These are phyloP conservation scores for Lactifluus pinguis DNA, from an alignment of 768 basidiomycete species.

Conservation along the genomic window DNA sequence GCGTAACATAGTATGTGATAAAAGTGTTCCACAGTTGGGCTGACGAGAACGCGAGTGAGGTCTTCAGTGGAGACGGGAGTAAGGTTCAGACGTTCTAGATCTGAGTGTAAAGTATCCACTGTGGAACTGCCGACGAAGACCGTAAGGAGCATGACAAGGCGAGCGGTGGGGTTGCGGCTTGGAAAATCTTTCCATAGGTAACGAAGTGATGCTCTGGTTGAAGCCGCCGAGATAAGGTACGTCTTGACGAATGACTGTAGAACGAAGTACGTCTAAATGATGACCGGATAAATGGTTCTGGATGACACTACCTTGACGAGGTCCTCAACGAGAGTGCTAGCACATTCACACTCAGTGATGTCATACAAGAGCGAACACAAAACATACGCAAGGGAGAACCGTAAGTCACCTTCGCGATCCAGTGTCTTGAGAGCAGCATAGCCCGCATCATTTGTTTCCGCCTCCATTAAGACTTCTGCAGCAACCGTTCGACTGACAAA, in stretches of 20 bases:
- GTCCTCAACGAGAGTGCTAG: conserved; percentile 48
- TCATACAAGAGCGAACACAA: neutral
- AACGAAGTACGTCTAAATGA: neutral
- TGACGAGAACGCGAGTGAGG: conserved; percentile 52
- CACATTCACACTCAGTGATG: neutral
- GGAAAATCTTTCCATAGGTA: conserved; percentile 63
- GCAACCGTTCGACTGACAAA: conserved; percentile 78
- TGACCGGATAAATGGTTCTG: neutral
- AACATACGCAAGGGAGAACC: conserved; percentile 59
- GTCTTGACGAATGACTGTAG: conserved; percentile 59
- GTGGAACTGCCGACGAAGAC: conserved; percentile 38
- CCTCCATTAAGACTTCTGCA: conserved; percentile 76
- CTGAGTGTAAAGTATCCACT: conserved; percentile 27
- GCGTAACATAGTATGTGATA: conserved; percentile 40
- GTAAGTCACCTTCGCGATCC: conserved; percentile 53
- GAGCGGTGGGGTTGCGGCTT: conserved; percentile 47
- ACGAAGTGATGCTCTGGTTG: conserved; percentile 45
- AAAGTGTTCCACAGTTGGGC: conserved; percentile 60
- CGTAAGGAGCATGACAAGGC: conserved; percentile 65
- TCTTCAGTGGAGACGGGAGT: conserved; percentile 50
- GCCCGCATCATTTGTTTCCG: conserved; percentile 57
- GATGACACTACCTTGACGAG: conserved; percentile 48
- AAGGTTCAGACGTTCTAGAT: conserved; percentile 48
- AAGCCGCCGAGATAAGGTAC: conserved; percentile 47
- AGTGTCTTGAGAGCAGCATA: conserved; percentile 61